A percentile compares a stretch with the other conserved stretches of the same genome.
phyloP scores from a whole-genome alignment of 2,329 filamentous ascomycete genomes.

The Pseudohalonectria lignicola region DNA sequence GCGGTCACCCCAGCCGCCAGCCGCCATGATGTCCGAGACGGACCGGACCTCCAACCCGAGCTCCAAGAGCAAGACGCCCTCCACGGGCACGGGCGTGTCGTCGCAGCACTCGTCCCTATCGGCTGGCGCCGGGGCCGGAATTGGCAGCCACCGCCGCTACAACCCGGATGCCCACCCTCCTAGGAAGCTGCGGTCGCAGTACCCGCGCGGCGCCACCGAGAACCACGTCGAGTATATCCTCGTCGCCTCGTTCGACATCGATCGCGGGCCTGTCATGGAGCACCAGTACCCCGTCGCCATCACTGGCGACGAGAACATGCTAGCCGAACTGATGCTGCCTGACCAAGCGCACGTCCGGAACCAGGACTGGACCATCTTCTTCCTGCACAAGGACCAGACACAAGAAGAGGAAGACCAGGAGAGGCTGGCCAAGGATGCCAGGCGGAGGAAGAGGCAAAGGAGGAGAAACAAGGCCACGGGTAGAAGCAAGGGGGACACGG shows the following conservation, averaged over 20 bases:
- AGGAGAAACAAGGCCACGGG: conserved; percentile 38
- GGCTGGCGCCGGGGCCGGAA: conserved; percentile 11
- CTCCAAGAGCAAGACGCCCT: conserved; percentile 48
- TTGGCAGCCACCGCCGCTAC: conserved; percentile 26
- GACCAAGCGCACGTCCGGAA: conserved; percentile 91
- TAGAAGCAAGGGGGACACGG: conserved; percentile 14
- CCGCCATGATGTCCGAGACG: conserved; percentile 27
- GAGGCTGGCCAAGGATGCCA: conserved; percentile 42
- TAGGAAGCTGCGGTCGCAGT: conserved; percentile 59
- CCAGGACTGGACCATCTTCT: conserved; percentile 99
- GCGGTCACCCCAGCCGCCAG: conserved; percentile 40
- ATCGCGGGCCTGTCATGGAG: conserved; percentile 93
- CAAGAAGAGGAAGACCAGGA: conserved; percentile 73
- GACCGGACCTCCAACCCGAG: conserved; percentile 49
- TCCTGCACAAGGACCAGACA: conserved; percentile 88
- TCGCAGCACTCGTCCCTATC: conserved; percentile 52
- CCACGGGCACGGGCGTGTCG: conserved; percentile 39
- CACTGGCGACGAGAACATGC: conserved; percentile 93
- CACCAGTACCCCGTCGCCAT: conserved; percentile 94
- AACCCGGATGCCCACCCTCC: conserved; percentile 38
- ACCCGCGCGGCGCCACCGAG: conserved; percentile 61
- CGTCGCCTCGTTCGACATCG: conserved; percentile 94
- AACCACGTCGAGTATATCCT: conserved; percentile 99
- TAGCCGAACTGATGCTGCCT: conserved; percentile 95
- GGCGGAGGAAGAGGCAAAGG: conserved; percentile 37